These are phyloP conservation scores for Leptographium lundbergii DNA, from an alignment of 2,329 filamentous ascomycete species.

Conservation along the genomic window DNA sequence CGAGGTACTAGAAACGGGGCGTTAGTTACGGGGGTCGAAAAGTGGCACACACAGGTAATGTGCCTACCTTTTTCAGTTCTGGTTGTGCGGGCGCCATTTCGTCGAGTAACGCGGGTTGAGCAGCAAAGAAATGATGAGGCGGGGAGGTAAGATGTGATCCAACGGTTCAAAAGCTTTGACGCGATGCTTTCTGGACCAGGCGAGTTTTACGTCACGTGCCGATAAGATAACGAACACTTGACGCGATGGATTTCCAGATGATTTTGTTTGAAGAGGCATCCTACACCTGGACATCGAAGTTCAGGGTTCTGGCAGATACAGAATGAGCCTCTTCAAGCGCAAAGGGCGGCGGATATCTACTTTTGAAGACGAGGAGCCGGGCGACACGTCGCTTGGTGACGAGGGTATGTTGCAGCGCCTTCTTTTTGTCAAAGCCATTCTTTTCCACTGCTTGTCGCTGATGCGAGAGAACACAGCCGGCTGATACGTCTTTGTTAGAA, in stretches of 20 bases:
- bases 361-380: constrained; percentile 51
- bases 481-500: constrained; percentile 21
- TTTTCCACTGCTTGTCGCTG: constrained; percentile 13
- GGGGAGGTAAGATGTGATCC: not conserved
- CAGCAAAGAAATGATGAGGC: not conserved
- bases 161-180: constrained; percentile 2
- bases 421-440: not conserved
- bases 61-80: constrained; percentile 85
- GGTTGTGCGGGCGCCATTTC: constrained; percentile 98
- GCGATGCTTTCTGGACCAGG: constrained; percentile 4
- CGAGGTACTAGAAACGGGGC: constrained; percentile 62
- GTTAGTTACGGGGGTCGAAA: not conserved
- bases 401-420: constrained; percentile 25
- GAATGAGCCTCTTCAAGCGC: constrained; percentile 48
- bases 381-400: constrained; percentile 9
- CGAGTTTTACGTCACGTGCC: constrained; percentile 29
- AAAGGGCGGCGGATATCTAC: constrained; percentile 69
- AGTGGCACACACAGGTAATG: not conserved
- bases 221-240: constrained; percentile 28
- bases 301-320: not conserved
- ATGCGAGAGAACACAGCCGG: constrained; percentile 15
- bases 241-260: not conserved
- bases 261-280: not conserved
- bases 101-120: constrained; percentile 11
- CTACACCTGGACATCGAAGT: not conserved